Evolutionary conservation across 306 rosid genomes (phyloP).

Genomic region (Malus sylvestris): DNA sequence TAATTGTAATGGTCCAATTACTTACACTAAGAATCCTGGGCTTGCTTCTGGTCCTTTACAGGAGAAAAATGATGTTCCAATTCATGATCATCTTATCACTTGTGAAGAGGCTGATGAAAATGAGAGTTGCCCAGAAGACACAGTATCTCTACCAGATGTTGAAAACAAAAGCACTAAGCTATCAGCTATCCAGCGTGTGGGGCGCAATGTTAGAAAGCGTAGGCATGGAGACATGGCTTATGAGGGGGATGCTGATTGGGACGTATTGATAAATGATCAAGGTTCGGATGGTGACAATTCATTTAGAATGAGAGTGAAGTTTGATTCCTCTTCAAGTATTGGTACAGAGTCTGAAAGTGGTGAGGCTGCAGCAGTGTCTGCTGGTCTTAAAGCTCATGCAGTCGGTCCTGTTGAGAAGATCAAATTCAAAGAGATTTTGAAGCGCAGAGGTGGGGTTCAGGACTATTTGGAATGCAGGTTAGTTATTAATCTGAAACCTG

Average conservation of each 20-base stretch:
- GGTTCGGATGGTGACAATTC: constrained; percentile 37
- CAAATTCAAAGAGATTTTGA: constrained; percentile 86
- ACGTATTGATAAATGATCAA: constrained; percentile 49
- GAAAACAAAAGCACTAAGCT: constrained; percentile 44
- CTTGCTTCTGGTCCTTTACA: constrained; percentile 18
- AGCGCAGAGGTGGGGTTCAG: constrained; percentile 94
- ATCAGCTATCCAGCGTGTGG: constrained; percentile 38
- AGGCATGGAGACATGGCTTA: constrained; percentile 97
- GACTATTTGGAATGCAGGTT: constrained; percentile 92
- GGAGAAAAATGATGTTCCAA: constrained; percentile 8
- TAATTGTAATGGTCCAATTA: constrained; percentile 17
- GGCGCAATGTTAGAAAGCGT: constrained; percentile 56
- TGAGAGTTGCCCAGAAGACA: constrained; percentile 48
- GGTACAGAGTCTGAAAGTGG: constrained; percentile 63
- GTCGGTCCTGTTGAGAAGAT: constrained; percentile 85
- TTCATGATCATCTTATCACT: constrained; percentile 16
- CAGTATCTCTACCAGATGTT: constrained; percentile 40
- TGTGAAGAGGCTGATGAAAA: constrained; percentile 46
- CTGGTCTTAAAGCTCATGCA: constrained; percentile 84
- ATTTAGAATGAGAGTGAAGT: constrained; percentile 45
- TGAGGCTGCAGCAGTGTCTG: constrained; percentile 79
- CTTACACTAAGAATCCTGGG: constrained; percentile 26
- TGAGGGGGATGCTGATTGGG: constrained; percentile 99
- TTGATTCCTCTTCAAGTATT: constrained; percentile 46
- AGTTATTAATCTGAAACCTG: constrained; percentile 26